These are phyloP conservation scores for Candida sp. DNA, from an alignment of 1,139 yeast genomes.

Conservation along the genomic window DNA sequence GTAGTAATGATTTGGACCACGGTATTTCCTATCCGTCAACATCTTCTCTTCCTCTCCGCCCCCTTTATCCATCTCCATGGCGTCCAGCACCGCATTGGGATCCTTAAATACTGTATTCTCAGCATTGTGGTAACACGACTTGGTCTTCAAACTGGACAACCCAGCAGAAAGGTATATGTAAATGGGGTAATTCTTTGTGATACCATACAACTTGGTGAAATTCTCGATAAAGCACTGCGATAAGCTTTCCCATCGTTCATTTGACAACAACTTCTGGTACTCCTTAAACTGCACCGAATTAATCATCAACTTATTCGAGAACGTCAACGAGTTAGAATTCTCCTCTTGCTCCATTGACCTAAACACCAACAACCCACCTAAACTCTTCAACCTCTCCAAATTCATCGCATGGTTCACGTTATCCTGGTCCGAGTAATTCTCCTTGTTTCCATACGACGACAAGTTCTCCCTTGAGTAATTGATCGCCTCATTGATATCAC, in stretches of 20 bases:
- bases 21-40: slow-evolving; percentile 28
- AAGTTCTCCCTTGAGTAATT: slow-evolving; percentile 56
- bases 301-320: slow-evolving; percentile 31
- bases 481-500: slow-evolving; percentile 62
- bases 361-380: slow-evolving; percentile 43
- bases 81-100: slow-evolving; percentile 8
- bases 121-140: slow-evolving; percentile 56
- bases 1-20: slow-evolving; percentile 50
- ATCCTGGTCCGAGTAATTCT: slow-evolving; percentile 32
- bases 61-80: slow-evolving; percentile 3
- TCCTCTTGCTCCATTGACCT: slow-evolving; percentile 11
- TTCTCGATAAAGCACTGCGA: slow-evolving; percentile 67
- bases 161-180: slow-evolving; percentile 78
- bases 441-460: slow-evolving; percentile 41
- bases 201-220: slow-evolving; percentile 71
- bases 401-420: slow-evolving; percentile 32
- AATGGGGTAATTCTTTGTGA: slow-evolving; percentile 68
- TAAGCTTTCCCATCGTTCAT: slow-evolving; percentile 65
- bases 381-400: slow-evolving; percentile 34
- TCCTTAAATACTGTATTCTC: slow-evolving; percentile 43
- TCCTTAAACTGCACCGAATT: slow-evolving; percentile 36
- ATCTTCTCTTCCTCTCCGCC: slow-evolving; percentile 12
- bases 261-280: slow-evolving; percentile 49
- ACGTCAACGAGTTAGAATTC: slow-evolving; percentile 11
- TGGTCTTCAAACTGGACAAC: slow-evolving; percentile 77